Evolutionary conservation across 176 grass and related monocot genomes (phyloP).

Genomic region (Carex myosuroides): DNA sequence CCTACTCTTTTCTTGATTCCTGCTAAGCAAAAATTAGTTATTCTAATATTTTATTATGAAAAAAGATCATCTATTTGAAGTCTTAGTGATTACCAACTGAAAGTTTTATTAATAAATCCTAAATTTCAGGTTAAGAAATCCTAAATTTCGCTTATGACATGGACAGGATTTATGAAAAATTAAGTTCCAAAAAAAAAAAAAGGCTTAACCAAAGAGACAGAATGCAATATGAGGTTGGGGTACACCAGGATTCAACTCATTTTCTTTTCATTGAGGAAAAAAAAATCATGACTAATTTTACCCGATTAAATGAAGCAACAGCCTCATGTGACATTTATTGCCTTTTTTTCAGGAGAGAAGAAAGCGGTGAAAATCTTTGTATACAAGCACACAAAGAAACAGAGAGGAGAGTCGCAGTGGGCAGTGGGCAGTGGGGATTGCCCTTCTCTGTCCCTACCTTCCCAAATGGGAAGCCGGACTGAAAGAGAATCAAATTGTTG

Average conservation of each 20-base stretch:
- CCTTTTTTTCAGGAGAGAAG: not conserved
- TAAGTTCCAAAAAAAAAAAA: not conserved
- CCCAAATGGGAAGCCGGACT: not conserved
- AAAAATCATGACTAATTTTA: not conserved
- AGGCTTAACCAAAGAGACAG: not conserved
- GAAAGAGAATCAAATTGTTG: not conserved
- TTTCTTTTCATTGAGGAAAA: not conserved
- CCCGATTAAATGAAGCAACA: not conserved
- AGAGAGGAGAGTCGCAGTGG: not conserved
- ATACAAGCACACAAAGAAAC: not conserved
- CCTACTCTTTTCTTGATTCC: no score
- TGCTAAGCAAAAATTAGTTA: no score
- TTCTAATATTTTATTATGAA: no score
- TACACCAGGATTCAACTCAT: conserved; percentile 1
- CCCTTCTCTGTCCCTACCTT: not conserved
- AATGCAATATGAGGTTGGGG: not conserved
- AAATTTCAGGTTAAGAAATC: no score
- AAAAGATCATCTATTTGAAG: no score
- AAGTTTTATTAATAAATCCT: no score
- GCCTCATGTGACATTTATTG: not conserved
- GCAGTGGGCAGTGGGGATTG: not conserved
- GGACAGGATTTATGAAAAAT: no score
- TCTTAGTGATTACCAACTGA: no score
- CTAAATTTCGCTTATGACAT: no score
- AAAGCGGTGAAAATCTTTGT: not conserved